phyloP scores from a whole-genome alignment of 2,329 filamentous ascomycete species.

The Beauveria pseudobassiana region DNA sequence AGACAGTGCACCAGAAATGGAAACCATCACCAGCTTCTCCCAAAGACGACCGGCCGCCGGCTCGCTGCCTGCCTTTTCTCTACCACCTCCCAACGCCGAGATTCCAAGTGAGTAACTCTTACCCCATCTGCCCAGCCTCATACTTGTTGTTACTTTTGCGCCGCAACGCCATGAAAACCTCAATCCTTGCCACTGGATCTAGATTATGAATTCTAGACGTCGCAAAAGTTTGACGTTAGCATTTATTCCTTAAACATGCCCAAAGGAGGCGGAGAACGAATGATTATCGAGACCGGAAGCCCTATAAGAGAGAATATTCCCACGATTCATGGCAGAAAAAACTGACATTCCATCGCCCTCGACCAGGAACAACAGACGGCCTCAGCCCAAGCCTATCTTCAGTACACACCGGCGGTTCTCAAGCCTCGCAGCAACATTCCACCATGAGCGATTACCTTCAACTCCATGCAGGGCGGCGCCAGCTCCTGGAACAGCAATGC shows the following conservation, averaged over 20 bases:
- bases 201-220: no score
- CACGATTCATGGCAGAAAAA: background rate
- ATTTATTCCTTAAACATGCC: no score
- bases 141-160: no score
- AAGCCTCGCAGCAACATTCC: conserved; percentile 47
- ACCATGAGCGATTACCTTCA: conserved; percentile 47
- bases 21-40: conserved; percentile 24
- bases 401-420: conserved; percentile 52
- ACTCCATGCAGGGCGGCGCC: conserved; percentile 14
- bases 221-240: no score
- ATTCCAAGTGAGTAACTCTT: conserved; percentile 26
- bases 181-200: background rate
- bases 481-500: background rate
- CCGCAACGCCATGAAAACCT: background rate
- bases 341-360: conserved; percentile 18
- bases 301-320: no score
- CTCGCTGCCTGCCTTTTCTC: conserved; percentile 27
- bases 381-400: conserved; percentile 55
- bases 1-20: conserved; percentile 18
- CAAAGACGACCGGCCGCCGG: conserved; percentile 27
- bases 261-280: no score
- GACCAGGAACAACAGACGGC: conserved; percentile 49
- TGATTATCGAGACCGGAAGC: no score
- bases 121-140: no score
- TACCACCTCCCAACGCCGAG: conserved; percentile 28